A percentile compares a stretch with the other conserved stretches of the same genome.
phyloP scores from a whole-genome alignment of 2,329 filamentous ascomycete species.

The Monosporascus sp. region DNA sequence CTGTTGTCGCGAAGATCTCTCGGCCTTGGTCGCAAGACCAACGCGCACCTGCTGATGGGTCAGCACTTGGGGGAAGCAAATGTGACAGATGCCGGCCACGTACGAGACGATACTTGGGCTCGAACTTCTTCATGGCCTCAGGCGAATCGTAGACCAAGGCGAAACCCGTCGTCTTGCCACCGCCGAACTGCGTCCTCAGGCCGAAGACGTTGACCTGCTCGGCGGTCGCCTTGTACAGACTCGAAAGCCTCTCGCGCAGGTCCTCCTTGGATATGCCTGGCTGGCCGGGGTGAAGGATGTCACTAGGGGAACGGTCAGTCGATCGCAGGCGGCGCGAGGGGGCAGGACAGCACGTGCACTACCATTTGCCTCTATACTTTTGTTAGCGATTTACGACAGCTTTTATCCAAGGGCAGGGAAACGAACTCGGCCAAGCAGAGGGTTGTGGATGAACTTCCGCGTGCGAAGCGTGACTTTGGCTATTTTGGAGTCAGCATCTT shows the following conservation, averaged over 20 bases:
- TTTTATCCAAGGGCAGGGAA: too few relatives aligned
- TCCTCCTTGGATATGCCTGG: conserved; percentile 98
- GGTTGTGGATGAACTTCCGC: too few relatives aligned
- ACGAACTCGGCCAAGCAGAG: too few relatives aligned
- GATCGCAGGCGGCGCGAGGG: not conserved
- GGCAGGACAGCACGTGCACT: too few relatives aligned
- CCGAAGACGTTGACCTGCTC: conserved; percentile 96
- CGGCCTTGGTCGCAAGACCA: too few relatives aligned
- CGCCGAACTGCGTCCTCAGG: conserved; percentile 96
- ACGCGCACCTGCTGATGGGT: too few relatives aligned
- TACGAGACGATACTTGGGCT: conserved; percentile 94
- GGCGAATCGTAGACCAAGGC: conserved; percentile 94
- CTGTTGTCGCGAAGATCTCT: too few relatives aligned
- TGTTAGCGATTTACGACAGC: too few relatives aligned
- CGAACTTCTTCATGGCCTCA: conserved; percentile 99
- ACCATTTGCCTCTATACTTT: too few relatives aligned
- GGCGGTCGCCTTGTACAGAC: conserved; percentile 95
- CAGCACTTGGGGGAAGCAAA: too few relatives aligned
- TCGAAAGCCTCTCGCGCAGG: conserved; percentile 86
- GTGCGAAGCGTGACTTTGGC: too few relatives aligned
- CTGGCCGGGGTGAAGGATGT: conserved; percentile 96
- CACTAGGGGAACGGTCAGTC: conserved; percentile 47
- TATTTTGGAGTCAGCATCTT: too few relatives aligned
- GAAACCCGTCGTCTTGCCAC: conserved; percentile 97
- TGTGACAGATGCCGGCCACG: conserved; percentile 57